Base-by-base conservation (phyloP, 1,284 basidiomycete genomes). In the Waitea zeae region DNA sequence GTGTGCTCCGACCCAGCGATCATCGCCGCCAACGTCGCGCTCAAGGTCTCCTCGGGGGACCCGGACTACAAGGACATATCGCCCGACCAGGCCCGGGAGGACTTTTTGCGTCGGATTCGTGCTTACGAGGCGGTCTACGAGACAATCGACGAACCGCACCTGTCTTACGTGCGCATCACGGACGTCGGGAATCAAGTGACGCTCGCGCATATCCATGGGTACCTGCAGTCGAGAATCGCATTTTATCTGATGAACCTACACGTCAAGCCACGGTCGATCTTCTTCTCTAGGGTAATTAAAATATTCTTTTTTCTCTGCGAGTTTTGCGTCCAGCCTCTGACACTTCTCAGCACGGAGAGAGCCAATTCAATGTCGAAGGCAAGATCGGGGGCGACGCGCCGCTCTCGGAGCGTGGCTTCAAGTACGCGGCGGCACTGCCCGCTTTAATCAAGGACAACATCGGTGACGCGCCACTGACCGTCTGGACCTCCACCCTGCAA, bases 171-270 rank as follows among this genome's bases (percentile, higher is more conserved):
- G 43, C 73, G 80, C 43, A 90, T 95, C 48, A 73, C 75, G 37
- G 89, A 95, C 46, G 82, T 95, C 17, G 89, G 90, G 9, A 72
- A 70, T 42, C 77, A 83, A 51, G 88, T 89, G 31, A 78, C 75
- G 1, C 69, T 90, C 40, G 82, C 78, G 43, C 69, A 76, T 42
- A 90, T 92, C 35, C 70, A 88, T 45, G 89, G 92, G 14, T 98
- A 98, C 50, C 59, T 98, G 40, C 88, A 95, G 51, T 89, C 84
- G 62, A 78, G 95, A 24, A 93, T 98, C 44, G 93, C 89, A 3
- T 98, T 96, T 58, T 99, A 95, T 56, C 64, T 98, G 39, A 97
- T 96, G 92, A 98, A 98, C 56, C 56, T 97, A 46, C 95, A 99
- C 52, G 62, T 98, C 42, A 95, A 96, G 48, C 93, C 95, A 11